Conservation (phyloP, 2,329 filamentous ascomycete genomes). For the Trichophyton schoenleinii region DNA sequence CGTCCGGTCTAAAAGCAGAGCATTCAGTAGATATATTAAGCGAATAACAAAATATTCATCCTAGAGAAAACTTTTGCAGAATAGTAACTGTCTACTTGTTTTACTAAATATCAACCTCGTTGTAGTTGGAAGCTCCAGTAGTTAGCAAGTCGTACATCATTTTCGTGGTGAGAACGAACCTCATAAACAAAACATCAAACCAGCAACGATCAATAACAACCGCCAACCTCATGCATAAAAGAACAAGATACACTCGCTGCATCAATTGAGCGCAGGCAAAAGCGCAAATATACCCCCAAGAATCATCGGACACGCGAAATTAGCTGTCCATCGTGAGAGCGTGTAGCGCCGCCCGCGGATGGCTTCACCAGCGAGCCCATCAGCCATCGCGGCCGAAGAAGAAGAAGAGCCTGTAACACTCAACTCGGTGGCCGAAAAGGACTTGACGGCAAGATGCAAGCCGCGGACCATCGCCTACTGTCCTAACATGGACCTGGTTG, state of each 20-base stretch:
- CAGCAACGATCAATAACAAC: background rate
- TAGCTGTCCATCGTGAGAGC: background rate
- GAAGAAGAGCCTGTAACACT: slow-evolving; percentile 13
- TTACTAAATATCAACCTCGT: too few species aligned
- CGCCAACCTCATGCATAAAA: background rate
- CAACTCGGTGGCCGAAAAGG: slow-evolving; percentile 29
- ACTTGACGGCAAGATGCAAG: slow-evolving; percentile 32
- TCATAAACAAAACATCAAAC: background rate
- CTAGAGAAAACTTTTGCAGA: too few species aligned
- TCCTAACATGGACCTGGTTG: slow-evolving; percentile 72
- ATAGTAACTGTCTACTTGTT: too few species aligned
- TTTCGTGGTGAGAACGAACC: too few species aligned
- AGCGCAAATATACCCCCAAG: background rate
- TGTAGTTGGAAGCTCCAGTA: too few species aligned
- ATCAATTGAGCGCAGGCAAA: background rate
- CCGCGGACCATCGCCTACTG: slow-evolving; percentile 54
- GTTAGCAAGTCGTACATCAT: too few species aligned
- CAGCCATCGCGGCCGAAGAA: background rate
- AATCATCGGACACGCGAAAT: background rate
- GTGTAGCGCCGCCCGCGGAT: background rate
- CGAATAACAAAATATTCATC: background rate
- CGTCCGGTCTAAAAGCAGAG: background rate
- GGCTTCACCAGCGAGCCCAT: background rate
- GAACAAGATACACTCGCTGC: background rate
- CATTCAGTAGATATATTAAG: background rate